Percentiles rank a stretch among this genome's conserved stretches.
These are phyloP conservation scores for Xanthoparmelia taractica DNA, from an alignment of 495 filamentous ascomycete species.

Conservation along the genomic window DNA sequence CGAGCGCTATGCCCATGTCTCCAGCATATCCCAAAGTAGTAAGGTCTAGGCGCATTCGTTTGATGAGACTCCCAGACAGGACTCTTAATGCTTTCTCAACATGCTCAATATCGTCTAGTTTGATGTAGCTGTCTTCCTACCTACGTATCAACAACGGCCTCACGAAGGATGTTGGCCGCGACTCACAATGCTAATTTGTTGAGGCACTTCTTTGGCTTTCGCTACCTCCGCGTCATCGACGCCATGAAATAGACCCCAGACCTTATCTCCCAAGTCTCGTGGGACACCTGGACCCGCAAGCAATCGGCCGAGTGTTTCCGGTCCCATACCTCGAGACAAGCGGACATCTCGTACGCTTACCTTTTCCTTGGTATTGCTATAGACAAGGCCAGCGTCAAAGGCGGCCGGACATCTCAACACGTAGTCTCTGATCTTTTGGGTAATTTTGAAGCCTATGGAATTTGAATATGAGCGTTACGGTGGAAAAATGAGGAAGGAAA, in stretches of 20 bases:
- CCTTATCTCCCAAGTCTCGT: constrained; percentile 56
- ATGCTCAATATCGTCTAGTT: constrained; percentile 52
- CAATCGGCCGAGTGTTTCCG: constrained; percentile 52
- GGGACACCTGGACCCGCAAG: constrained; percentile 61
- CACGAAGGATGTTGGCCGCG: not conserved
- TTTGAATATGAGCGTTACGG: too few species aligned
- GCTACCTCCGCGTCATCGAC: constrained; percentile 56
- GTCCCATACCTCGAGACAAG: constrained; percentile 49
- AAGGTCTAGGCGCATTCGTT: constrained; percentile 72
- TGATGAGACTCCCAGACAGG: constrained; percentile 62
- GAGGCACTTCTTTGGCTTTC: constrained; percentile 62
- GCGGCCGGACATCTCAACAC: constrained; percentile 43
- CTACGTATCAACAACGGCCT: not conserved
- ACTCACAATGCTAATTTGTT: constrained; percentile 71
- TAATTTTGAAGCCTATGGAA: constrained; percentile 62
- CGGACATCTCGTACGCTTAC: constrained; percentile 63
- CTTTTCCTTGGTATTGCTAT: constrained; percentile 43
- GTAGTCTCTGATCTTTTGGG: constrained; percentile 58
- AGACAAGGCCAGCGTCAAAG: constrained; percentile 35
- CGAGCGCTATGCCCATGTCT: constrained; percentile 17
- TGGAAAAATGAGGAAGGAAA: too few species aligned
- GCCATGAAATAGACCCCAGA: constrained; percentile 76
- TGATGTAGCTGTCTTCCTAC: constrained; percentile 71
- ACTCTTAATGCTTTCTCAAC: constrained; percentile 56
- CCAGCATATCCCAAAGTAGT: constrained; percentile 42